These are phyloP conservation scores for Pichia nakasei DNA, from an alignment of 805 yeast species.

Conservation along the genomic window DNA sequence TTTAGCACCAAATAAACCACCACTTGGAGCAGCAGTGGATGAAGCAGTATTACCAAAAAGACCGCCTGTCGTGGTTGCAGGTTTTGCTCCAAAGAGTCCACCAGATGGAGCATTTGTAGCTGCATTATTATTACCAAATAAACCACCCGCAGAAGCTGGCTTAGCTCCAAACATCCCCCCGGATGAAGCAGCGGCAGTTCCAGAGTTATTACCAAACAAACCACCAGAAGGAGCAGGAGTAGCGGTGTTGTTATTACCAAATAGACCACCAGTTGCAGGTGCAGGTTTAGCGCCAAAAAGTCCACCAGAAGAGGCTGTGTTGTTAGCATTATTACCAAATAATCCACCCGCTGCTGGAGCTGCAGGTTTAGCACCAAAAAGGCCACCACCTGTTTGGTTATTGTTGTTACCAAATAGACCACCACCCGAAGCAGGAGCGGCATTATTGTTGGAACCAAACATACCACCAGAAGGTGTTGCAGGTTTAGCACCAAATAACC, in stretches of 20 bases:
- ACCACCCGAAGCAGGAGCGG: constrained; percentile 14
- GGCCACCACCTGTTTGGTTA: constrained; percentile 18
- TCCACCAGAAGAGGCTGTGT: constrained; percentile 22
- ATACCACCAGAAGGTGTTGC: constrained; percentile 17
- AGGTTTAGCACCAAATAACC: constrained; percentile 8
- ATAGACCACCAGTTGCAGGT: constrained; percentile 22
- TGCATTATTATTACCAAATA: constrained; percentile 28
- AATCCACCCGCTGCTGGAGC: constrained; percentile 26
- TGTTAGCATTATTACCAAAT: constrained; percentile 26
- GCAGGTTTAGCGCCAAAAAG: constrained; percentile 21
- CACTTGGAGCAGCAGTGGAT: constrained; percentile 13
- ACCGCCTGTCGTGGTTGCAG: constrained; percentile 17
- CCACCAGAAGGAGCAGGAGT: constrained; percentile 18
- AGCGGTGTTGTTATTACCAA: constrained; percentile 25
- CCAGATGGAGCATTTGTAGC: constrained; percentile 15
- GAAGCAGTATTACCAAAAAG: constrained; percentile 19
- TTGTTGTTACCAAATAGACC: constrained; percentile 13
- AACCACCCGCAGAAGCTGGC: constrained; percentile 24
- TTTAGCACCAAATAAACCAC: constrained; percentile 33
- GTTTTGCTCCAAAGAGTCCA: constrained; percentile 13
- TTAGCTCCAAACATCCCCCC: constrained; percentile 23
- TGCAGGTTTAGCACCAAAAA: constrained; percentile 19
- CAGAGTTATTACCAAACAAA: constrained; percentile 20
- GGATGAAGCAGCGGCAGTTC: constrained; percentile 6
- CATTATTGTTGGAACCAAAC: constrained; percentile 27